phyloP scores from a whole-genome alignment of 352 stramenopile genomes.

The Peronospora farinosa region DNA sequence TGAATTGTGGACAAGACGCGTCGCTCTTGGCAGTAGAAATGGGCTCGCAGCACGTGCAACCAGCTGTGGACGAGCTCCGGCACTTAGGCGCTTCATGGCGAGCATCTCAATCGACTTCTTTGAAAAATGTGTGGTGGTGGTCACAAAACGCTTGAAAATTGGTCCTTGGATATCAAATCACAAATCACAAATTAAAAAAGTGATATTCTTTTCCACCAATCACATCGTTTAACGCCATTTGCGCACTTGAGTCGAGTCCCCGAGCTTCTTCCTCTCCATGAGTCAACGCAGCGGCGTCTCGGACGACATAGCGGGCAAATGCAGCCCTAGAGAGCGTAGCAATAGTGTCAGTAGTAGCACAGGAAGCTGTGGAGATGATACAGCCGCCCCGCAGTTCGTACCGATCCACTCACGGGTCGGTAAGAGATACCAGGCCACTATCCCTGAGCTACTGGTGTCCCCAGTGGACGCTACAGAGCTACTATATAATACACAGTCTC shows the following conservation, averaged over 20 bases:
- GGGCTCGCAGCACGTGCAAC: slow-evolving; percentile 5
- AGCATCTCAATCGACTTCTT: slow-evolving; percentile 21
- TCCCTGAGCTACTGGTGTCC: slow-evolving; percentile 45
- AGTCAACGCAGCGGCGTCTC: slow-evolving; percentile 21
- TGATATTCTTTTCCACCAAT: slow-evolving; percentile 7
- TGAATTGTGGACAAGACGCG: slow-evolving; percentile 29
- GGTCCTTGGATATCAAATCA: slow-evolving; percentile 1
- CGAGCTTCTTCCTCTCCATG: slow-evolving; percentile 21
- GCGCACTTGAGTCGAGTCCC: slow-evolving; percentile 6
- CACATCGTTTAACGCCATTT: slow-evolving; percentile 14
- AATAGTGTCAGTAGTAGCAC: slow-evolving; percentile 20
- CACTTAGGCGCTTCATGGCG: slow-evolving; percentile 19
- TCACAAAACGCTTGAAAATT: slow-evolving; percentile 13
- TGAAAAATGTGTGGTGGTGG: slow-evolving; percentile 1
- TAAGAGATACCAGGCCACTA: slow-evolving; percentile 69
- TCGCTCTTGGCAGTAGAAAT: slow-evolving; percentile 9
- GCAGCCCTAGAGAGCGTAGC: slow-evolving; percentile 25
- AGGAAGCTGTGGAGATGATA: slow-evolving; percentile 3
- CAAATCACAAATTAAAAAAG: background rate
- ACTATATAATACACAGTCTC: slow-evolving; percentile 24
- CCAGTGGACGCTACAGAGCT: slow-evolving; percentile 17
- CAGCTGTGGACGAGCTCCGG: slow-evolving; percentile 12
- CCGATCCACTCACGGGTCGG: slow-evolving; percentile 71
- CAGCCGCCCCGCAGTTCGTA: slow-evolving; percentile 39
- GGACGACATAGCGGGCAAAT: slow-evolving; percentile 11